Percentiles rank a stretch among this genome's conserved stretches.
These are phyloP conservation scores for Mortierella sp. DNA, from an alignment of 371 early-diverging fungal species.

Conservation along the genomic window DNA sequence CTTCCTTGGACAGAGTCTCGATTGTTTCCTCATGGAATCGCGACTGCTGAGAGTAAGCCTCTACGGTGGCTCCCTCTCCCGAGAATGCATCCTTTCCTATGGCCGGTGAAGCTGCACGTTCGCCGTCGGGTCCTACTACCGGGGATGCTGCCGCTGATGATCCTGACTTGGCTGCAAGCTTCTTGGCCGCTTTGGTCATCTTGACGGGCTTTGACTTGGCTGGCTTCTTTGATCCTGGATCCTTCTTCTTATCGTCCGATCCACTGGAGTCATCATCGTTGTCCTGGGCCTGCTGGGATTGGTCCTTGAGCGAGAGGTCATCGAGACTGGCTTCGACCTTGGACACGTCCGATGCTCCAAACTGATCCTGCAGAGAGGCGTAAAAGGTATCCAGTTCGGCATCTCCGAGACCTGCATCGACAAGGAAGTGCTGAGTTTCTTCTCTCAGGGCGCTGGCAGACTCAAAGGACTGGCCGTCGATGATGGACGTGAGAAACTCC, in stretches of 20 bases:
- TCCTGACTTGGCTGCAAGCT: slow-evolving; percentile 35
- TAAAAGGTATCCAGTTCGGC: slow-evolving; percentile 60
- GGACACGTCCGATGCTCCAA: slow-evolving; percentile 12
- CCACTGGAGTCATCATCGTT: slow-evolving; percentile 26
- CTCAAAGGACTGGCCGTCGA: slow-evolving; percentile 55
- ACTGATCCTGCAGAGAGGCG: slow-evolving; percentile 23
- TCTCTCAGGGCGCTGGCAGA: slow-evolving; percentile 62
- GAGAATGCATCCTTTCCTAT: slow-evolving; percentile 26
- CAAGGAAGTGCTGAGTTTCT: slow-evolving; percentile 72
- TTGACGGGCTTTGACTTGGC: slow-evolving; percentile 50
- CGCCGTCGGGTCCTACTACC: neutral
- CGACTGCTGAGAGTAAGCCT: slow-evolving; percentile 84
- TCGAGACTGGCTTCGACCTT: slow-evolving; percentile 31
- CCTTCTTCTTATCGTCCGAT: slow-evolving; percentile 13
- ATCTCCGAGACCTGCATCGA: slow-evolving; percentile 68
- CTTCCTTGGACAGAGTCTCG: slow-evolving; percentile 74
- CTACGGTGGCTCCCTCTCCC: slow-evolving; percentile 55
- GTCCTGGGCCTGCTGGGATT: slow-evolving; percentile 12
- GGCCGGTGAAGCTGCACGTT: slow-evolving; percentile 9
- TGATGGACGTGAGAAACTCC: slow-evolving; percentile 58
- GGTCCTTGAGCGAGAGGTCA: slow-evolving; percentile 10
- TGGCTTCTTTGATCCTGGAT: slow-evolving; percentile 20
- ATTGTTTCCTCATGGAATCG: slow-evolving; percentile 89
- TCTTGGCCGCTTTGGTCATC: slow-evolving; percentile 45
- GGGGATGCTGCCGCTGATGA: slow-evolving; percentile 11